Base-by-base conservation (phyloP, 139 green algal genomes). In the Closterium sp. region DNA sequence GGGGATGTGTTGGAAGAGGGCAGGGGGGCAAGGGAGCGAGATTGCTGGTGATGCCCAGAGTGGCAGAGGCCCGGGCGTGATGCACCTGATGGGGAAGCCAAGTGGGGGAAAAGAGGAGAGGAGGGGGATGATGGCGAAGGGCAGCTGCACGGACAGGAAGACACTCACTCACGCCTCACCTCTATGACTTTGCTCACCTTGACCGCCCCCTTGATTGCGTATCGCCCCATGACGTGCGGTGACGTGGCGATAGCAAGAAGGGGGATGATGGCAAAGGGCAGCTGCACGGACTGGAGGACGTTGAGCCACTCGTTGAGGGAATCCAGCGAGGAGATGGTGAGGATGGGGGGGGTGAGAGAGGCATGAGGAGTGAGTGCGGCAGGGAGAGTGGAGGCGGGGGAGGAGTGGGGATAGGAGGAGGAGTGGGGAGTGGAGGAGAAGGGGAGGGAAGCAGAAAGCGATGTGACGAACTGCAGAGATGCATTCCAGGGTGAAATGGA, bases 181-280 rank as follows among this genome's bases (percentile, higher is more conserved):
- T 21, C 33, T 32, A 0, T 83, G 3, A 87, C 84, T 34, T 16
- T 28, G 30, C 87, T 34, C 25, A 92, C 90, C 90, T 90, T 89
- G 23, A 34, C 38, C 0, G n/a, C 33, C 3, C 10, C 30, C 38
- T 64, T 83, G 83, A 92, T 89, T 4, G 33, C 84, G 33, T 93
- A 93, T 23, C 30, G 30, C 4, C 91, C 91, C 91, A 93, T 93
- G 87, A 93, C 19, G 30, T 30, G 55, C 9, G 25, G 19, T 33
- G 38, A 90, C 8, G 86, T 86, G 9, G 36, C 86, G 35, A 96
- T 89, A 10, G 93, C 93, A 1, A 96, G 33, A 5, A 95, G 91
- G 10, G 94, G 94, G 28, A 96, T 88, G 8, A 96, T 32, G 33
- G 93, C 94, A 85, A 95, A 95, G 33, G 94, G 94, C 28, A 96